Conservation (phyloP, 305 asterid genomes). For the Fraxinus greggii region DNA sequence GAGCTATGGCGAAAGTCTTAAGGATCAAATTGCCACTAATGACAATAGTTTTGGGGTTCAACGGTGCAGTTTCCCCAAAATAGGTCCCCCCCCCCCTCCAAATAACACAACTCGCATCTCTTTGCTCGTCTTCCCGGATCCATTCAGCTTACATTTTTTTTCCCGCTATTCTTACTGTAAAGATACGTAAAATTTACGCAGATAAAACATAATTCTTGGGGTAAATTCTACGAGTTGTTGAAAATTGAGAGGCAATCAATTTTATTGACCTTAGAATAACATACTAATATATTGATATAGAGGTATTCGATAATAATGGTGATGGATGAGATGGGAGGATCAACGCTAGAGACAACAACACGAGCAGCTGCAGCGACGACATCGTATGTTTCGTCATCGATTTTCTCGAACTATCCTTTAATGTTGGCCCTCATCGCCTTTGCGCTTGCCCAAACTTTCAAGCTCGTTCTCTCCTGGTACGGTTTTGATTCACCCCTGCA, state of each 20-base stretch:
- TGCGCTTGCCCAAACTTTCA: conserved; percentile 42
- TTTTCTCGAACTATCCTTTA: conserved; percentile 40
- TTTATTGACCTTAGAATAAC: neutral
- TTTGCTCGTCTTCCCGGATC: neutral
- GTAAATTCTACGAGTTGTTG: neutral
- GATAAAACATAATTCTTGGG: neutral
- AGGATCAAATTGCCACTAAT: neutral
- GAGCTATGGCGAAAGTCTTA: neutral
- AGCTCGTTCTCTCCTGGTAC: conserved; percentile 44
- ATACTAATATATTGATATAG: no score
- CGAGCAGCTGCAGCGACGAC: conserved; percentile 1
- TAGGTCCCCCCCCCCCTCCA: neutral
- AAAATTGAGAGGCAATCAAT: neutral
- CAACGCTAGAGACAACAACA: conserved; percentile 19
- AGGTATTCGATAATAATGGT: neutral
- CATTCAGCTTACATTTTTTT: neutral
- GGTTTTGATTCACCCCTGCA: neutral
- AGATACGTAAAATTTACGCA: neutral
- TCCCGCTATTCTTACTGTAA: neutral
- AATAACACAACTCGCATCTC: neutral
- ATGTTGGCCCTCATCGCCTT: conserved; percentile 43
- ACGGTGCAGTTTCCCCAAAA: neutral
- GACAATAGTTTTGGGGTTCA: neutral
- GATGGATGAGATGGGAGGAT: conserved; percentile 29
- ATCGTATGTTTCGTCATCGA: conserved; percentile 27